These are phyloP conservation scores for Mycena rebaudengoi DNA, from an alignment of 768 basidiomycete species.

Conservation along the genomic window DNA sequence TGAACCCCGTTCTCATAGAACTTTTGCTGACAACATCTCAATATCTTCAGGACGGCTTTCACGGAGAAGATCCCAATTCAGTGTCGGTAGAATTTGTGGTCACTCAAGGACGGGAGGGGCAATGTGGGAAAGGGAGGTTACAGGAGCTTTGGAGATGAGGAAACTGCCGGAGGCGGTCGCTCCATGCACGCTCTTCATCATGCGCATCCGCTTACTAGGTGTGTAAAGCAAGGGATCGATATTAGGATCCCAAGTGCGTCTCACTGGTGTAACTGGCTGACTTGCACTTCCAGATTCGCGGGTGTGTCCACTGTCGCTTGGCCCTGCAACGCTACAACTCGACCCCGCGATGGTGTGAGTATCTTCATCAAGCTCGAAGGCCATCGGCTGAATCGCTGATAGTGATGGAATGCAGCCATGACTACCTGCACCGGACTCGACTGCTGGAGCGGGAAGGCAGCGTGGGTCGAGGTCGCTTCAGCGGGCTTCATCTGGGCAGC, in stretches of 20 bases:
- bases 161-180: constrained; percentile 34
- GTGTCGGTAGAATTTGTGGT: constrained; percentile 8
- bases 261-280: neutral
- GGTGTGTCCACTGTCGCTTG: neutral
- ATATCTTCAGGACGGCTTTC: neutral
- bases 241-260: neutral
- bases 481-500: constrained; percentile 33
- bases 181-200: constrained; percentile 24
- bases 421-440: constrained; percentile 18
- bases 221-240: constrained; percentile 22
- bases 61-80: constrained; percentile 21
- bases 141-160: constrained; percentile 28
- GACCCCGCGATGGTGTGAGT: constrained; percentile 2
- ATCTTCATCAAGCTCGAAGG: neutral
- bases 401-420: constrained; percentile 4
- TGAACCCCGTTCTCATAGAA: constrained; percentile 6
- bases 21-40: neutral
- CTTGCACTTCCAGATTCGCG: neutral
- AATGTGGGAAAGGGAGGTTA: constrained; percentile 18
- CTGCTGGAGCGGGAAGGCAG: constrained; percentile 26
- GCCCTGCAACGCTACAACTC: neutral
- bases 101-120: constrained; percentile 16
- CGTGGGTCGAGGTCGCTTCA: constrained; percentile 25
- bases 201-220: constrained; percentile 31
- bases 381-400: too few species aligned